Evolutionary conservation across 2,329 filamentous ascomycete genomes (phyloP), one percentile per base, ranked within the genome.

Genomic region (Pseudogymnoascus sp.): DNA sequence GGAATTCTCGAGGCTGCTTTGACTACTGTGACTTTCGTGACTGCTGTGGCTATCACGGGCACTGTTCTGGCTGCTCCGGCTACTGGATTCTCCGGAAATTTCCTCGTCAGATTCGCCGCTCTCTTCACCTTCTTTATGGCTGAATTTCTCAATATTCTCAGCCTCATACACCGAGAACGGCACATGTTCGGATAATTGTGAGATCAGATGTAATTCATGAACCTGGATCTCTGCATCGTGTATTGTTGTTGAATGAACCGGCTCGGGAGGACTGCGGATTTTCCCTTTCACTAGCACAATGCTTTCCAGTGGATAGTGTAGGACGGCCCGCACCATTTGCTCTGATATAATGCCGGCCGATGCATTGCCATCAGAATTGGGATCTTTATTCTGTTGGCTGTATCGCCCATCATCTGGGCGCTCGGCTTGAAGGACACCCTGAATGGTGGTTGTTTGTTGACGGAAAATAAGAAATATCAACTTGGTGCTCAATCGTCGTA

Each of bases 401-500:
- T 57, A 60, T 60, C 26, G 62, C 63, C 65, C 48, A 60, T 35
- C 48, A 58, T 35, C 63, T 35, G 63, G 63, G 8, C 28, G 35
- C 18, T 8, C n/a, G 26, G 63, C 67, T 38, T 67, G 63, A 38
- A 96, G 76, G 2, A 96, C 89, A 63, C 90, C 91, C 72, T 96
- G 92, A 58, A 96, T 83, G 21, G 90, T 94, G 65, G 82, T 79
- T 10, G 88, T 84, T 74, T 92, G 88, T 73, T 96, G 90, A 60
- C 92, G 86, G 69, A 96, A 87, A 61, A 95, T 82, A 41, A 96
- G 76, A 72, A 96, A 96, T 67, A 90, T 89, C 33, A 96, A 78
- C 65, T 88, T 86, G 66, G 89, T 81, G 70, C 90, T 92, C 75
- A 96, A 81, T 66, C 87, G 86, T 52, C 92, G 84, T 61, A 94